These are phyloP conservation scores for Arachis stenosperma DNA, from an alignment of 306 rosid species.

Conservation along the genomic window DNA sequence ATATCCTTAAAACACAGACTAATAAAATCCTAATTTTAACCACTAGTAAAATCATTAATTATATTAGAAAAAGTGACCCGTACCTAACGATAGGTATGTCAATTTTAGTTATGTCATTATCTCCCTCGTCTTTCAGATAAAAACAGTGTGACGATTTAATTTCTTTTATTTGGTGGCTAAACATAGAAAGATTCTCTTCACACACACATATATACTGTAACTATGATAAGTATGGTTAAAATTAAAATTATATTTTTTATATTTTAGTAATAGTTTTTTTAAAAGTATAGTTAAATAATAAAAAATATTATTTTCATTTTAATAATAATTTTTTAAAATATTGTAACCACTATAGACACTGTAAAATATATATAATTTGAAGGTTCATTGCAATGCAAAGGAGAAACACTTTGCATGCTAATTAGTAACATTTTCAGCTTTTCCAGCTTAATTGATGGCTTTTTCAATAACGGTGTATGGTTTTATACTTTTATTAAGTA, in stretches of 20 bases:
- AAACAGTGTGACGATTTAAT: background rate
- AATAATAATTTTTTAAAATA: no score
- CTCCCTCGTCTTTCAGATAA: background rate
- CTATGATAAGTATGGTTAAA: no score
- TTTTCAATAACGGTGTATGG: background rate
- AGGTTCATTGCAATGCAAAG: background rate
- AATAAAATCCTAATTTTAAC: no score
- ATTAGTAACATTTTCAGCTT: background rate
- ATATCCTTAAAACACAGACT: no score
- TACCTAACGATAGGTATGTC: background rate
- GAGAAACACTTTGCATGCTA: background rate
- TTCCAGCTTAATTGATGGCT: background rate
- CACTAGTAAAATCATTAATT: no score
- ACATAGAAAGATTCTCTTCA: constrained; percentile 30
- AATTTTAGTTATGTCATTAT: background rate
- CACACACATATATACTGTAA: no score
- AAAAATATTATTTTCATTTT: no score
- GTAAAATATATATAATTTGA: background rate
- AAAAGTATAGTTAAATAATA: no score
- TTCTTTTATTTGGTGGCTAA: constrained; percentile 6
- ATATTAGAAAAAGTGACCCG: no score
- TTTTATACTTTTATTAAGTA: background rate
- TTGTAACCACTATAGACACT: no score
- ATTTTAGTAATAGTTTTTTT: no score
- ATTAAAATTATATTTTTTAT: no score